Conservation (phyloP, 2,329 filamentous ascomycete species). For the Pleurostoma richardsiae region DNA sequence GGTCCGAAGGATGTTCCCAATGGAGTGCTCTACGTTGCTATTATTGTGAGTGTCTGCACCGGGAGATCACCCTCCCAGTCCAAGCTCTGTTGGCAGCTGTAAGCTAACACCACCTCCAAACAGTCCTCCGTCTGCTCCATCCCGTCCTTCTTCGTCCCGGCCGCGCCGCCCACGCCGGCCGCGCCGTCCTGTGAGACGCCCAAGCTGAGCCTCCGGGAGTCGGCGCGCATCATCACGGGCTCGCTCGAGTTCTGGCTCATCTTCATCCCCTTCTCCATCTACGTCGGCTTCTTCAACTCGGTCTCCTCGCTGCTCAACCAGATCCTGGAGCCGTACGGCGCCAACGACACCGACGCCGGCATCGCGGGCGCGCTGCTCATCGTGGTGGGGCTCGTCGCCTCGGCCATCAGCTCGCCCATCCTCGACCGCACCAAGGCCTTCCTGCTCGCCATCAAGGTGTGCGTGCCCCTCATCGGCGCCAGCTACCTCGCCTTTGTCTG, state of each 20-base stretch:
- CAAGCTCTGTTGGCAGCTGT: slow-evolving; percentile 1
- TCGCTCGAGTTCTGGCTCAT: slow-evolving; percentile 76
- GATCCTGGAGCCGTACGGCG: slow-evolving; percentile 81
- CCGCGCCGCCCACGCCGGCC: slow-evolving; percentile 70
- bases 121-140: slow-evolving; percentile 60
- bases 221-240: slow-evolving; percentile 43
- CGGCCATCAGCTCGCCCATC: slow-evolving; percentile 74
- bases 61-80: background rate
- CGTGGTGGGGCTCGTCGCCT: slow-evolving; percentile 73
- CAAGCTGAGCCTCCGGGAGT: slow-evolving; percentile 49
- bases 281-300: slow-evolving; percentile 92
- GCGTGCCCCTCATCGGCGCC: slow-evolving; percentile 70
- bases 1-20: slow-evolving; percentile 62
- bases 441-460: slow-evolving; percentile 64
- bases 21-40: slow-evolving; percentile 79
- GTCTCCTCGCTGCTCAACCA: slow-evolving; percentile 85
- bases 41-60: slow-evolving; percentile 58
- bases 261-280: slow-evolving; percentile 74
- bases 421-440: slow-evolving; percentile 83
- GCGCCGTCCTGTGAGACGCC: slow-evolving; percentile 60
- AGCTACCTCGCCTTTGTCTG: slow-evolving; percentile 76
- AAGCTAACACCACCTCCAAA: background rate
- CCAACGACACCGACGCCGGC: slow-evolving; percentile 77
- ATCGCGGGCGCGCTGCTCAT: slow-evolving; percentile 89
- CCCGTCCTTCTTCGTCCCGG: slow-evolving; percentile 78